A percentile compares a stretch with the other conserved stretches of the same genome.
These are phyloP conservation scores for Aspergillus bridgeri DNA, from an alignment of 495 filamentous ascomycete species.

Conservation along the genomic window DNA sequence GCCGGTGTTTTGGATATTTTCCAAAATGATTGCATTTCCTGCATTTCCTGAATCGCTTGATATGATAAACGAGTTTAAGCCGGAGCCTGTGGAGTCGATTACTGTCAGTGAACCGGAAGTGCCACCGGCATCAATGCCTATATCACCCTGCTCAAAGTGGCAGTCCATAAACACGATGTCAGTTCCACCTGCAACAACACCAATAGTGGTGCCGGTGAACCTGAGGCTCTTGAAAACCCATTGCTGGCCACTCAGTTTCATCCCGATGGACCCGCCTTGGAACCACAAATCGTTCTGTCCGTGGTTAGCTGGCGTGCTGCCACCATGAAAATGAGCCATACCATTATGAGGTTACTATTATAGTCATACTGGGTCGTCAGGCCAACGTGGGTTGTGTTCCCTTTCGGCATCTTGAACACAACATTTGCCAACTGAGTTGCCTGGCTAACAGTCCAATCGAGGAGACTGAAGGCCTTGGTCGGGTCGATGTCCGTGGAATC, in stretches of 20 bases:
- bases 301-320: not conserved
- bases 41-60: conserved; percentile 14
- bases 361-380: conserved; percentile 64
- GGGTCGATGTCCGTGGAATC: conserved; percentile 31
- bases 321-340: not conserved
- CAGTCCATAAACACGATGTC: conserved; percentile 31
- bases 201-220: conserved; percentile 52
- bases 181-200: conserved; percentile 43
- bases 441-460: conserved; percentile 65
- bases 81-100: conserved; percentile 34
- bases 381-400: conserved; percentile 54
- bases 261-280: conserved; percentile 58
- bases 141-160: conserved; percentile 21
- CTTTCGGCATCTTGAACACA: conserved; percentile 61
- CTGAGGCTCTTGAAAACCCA: conserved; percentile 65
- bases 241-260: conserved; percentile 65
- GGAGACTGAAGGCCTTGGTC: conserved; percentile 25
- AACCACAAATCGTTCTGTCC: conserved; percentile 53
- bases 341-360: conserved; percentile 40
- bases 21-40: conserved; percentile 28
- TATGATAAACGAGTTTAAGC: conserved; percentile 41
- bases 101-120: conserved; percentile 49
- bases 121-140: conserved; percentile 28
- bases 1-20: conserved; percentile 24
- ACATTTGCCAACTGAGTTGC: conserved; percentile 72